Evolutionary conservation across 1,284 basidiomycete species (phyloP), one percentile per base, ranked within the genome.

Genomic region (Rhodotorula sp.): DNA sequence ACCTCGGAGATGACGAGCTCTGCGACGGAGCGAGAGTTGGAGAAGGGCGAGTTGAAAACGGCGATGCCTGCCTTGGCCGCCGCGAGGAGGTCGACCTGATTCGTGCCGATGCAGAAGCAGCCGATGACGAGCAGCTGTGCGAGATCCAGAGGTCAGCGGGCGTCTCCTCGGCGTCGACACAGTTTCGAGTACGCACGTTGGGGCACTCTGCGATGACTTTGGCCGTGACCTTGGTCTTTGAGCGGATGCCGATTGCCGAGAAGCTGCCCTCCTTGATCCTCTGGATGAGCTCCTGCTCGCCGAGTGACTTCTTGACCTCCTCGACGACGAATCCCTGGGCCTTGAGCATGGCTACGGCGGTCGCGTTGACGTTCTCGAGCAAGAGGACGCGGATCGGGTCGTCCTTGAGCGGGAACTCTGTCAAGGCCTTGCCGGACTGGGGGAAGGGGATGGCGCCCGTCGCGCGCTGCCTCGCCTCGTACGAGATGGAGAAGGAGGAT

Each of bases 11-110:
- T 89, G 80, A 99, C 96, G 59, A 99, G 88, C 83, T 99, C 96
- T 58, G 96, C 96, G 62, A 99, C 96, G 0, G 95, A 98, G 73
- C 96, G 92, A 53, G 96, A 99, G 84, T 99, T 99, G 81, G 96
- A 95, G 84, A 99, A 99, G 46, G 96, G 96, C 20, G 95, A 99
- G 83, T 99, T 99, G 87, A 99, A 99, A 65, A 99, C 96, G 49
- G 94, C 92, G 75, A 99, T 91, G 76, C 96, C 96, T 67, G 90
- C 88, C 69, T 87, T 87, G 59, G 91, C 88, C 49, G 95, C 94
- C 7, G 90, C 87, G 55, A 81, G 76, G 62, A 99, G 88, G 81
- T 98, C 94, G 77, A 99, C 96, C 82, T 99, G 96, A 83, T 99
- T 99, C 71, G 94, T 73, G 68, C 96, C 96, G 78, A 99, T 99